A percentile compares a stretch with the other conserved stretches of the same genome.
Conservation (phyloP, 164 flowering plant genomes). For the Vitis rotundifolia region DNA sequence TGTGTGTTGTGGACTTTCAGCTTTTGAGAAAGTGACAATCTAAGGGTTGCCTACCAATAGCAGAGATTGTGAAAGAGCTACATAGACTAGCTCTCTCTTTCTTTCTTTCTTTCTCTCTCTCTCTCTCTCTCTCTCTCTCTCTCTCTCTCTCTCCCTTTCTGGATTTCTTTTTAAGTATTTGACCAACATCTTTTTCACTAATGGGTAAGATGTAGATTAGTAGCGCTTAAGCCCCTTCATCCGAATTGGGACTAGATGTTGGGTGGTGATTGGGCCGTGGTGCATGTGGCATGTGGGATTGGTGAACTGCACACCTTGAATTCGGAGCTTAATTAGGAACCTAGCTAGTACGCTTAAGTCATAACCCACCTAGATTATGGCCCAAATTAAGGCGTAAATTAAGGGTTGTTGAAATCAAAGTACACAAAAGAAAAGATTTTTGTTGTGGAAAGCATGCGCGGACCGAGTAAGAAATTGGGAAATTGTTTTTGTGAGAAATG, state of each 20-base stretch:
- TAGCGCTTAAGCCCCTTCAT: too few relatives aligned
- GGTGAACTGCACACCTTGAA: background rate
- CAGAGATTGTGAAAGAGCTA: background rate
- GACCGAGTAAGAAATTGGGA: background rate
- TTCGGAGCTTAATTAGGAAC: slow-evolving; percentile 9
- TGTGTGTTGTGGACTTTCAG: slow-evolving; percentile 15
- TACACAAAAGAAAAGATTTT: background rate
- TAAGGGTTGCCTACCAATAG: slow-evolving; percentile 21
- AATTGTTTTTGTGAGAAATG: background rate
- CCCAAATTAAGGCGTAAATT: slow-evolving; percentile 34
- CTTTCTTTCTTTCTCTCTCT: too few relatives aligned
- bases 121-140: background rate
- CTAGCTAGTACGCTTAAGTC: slow-evolving; percentile 7
- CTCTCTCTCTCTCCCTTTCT: background rate
- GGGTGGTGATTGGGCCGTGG: background rate
- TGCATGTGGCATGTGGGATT: background rate
- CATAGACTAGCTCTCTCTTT: background rate
- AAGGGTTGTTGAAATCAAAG: slow-evolving; percentile 27
- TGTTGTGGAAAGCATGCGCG: background rate
- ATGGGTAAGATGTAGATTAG: slow-evolving; percentile 5
- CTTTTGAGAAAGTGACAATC: slow-evolving; percentile 18
- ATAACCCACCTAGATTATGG: slow-evolving; percentile 18
- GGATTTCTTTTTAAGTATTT: slow-evolving; percentile 17
- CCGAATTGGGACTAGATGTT: too few relatives aligned
- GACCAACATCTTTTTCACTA: slow-evolving; percentile 16